Evolutionary conservation across 2,329 filamentous ascomycete species (phyloP).

Genomic region (Thielaviopsis euricoi): DNA sequence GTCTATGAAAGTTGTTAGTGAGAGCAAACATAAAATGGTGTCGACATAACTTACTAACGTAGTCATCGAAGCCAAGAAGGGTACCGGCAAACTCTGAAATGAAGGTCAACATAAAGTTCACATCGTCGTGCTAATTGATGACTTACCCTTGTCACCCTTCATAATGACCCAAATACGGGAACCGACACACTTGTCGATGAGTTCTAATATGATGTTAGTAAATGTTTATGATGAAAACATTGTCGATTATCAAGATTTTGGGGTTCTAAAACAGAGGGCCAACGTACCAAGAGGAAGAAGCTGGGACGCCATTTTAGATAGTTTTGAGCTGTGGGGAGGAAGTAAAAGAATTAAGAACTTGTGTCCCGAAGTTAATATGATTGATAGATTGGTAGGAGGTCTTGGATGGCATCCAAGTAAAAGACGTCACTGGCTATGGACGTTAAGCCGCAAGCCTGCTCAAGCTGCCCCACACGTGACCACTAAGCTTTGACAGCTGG

Average conservation of each 20-base stretch:
- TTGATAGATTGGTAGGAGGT: not conserved
- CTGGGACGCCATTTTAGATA: slow-evolving; percentile 47
- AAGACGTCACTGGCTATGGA: not conserved
- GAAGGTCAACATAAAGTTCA: slow-evolving; percentile 6
- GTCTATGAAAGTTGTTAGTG: slow-evolving; percentile 37
- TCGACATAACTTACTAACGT: slow-evolving; percentile 68
- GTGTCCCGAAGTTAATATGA: not conserved
- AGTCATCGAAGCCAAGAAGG: slow-evolving; percentile 92
- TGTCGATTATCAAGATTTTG: not conserved
- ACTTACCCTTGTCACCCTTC: slow-evolving; percentile 91
- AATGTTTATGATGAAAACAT: not conserved
- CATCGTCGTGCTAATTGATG: not conserved
- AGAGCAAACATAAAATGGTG: not conserved
- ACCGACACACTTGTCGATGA: slow-evolving; percentile 97
- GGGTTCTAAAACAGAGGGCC: not conserved
- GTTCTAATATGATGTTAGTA: slow-evolving; percentile 39
- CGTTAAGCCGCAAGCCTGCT: not conserved
- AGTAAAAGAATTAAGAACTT: not conserved
- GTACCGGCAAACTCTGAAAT: slow-evolving; percentile 80
- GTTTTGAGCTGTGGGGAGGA: not conserved
- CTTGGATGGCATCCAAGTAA: not conserved
- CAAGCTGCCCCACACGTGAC: slow-evolving; percentile 3
- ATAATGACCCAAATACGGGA: slow-evolving; percentile 98
- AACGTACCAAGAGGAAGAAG: slow-evolving; percentile 51
- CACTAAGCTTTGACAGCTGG: not conserved